Evolutionary conservation across 108 stramenopile genomes (phyloP).

Genomic region (Cyclotella baltica): DNA sequence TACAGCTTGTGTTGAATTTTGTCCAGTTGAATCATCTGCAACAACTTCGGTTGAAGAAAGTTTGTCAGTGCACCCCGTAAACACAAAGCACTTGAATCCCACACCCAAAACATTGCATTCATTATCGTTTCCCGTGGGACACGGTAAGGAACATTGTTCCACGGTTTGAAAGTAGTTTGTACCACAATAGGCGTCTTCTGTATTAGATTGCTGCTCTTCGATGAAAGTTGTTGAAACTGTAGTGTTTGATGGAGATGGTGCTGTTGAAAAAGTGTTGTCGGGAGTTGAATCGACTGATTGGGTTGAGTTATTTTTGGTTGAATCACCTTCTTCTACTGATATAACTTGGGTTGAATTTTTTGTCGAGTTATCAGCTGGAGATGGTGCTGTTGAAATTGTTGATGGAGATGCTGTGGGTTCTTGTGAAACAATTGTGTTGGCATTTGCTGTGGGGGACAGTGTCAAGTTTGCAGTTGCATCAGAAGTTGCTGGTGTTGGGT

Average conservation of each 20-base stretch:
- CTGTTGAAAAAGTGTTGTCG: not conserved
- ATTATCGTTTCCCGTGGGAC: not conserved
- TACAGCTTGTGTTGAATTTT: too few relatives aligned
- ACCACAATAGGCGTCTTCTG: not conserved
- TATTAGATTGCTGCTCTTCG: not conserved
- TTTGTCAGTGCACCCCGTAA: not conserved
- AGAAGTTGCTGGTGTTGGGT: not conserved
- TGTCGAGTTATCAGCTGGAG: not conserved
- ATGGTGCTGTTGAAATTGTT: not conserved
- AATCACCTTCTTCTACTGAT: not conserved
- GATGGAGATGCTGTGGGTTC: not conserved
- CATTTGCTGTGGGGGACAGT: not conserved
- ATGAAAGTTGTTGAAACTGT: not conserved
- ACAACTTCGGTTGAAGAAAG: not conserved
- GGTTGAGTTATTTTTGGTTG: not conserved
- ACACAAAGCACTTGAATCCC: not conserved
- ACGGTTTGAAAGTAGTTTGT: not conserved
- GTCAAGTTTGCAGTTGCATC: not conserved
- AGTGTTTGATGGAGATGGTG: not conserved
- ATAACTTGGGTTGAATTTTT: not conserved
- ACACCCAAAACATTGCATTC: not conserved
- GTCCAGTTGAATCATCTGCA: too few relatives aligned
- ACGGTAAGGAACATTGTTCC: not conserved
- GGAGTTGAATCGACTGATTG: not conserved
- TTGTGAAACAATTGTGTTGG: not conserved